Evolutionary conservation across 2,329 filamentous ascomycete species (phyloP).

Genomic region (Paecilomyces sp.): DNA sequence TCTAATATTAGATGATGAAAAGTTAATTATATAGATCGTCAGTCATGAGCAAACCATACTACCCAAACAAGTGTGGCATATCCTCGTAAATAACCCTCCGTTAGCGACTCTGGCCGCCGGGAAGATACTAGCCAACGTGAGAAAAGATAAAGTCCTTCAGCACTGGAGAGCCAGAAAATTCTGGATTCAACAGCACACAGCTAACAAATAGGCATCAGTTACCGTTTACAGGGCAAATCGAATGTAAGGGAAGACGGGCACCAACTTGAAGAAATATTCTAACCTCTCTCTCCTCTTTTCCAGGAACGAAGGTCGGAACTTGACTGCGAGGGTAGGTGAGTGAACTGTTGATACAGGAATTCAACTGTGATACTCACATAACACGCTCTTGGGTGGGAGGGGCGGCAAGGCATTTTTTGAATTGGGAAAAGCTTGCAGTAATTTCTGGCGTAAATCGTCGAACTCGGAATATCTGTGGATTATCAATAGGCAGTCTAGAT

Average conservation of each 20-base stretch:
- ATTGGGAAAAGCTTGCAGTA: constrained; percentile 74
- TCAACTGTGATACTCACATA: constrained; percentile 52
- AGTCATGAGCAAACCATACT: not conserved
- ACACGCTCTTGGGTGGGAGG: constrained; percentile 82
- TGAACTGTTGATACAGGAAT: not conserved
- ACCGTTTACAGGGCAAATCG: not conserved
- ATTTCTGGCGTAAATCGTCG: constrained; percentile 66
- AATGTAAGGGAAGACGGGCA: constrained; percentile 9
- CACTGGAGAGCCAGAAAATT: constrained; percentile 86
- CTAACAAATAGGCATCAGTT: constrained; percentile 38
- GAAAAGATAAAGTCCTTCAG: constrained; percentile 82
- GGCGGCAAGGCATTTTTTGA: constrained; percentile 81
- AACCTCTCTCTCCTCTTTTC: constrained; percentile 76
- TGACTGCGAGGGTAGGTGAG: constrained; percentile 33
- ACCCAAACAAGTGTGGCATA: not conserved
- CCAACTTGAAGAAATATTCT: constrained; percentile 89
- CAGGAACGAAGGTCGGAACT: constrained; percentile 75
- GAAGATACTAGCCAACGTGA: not conserved
- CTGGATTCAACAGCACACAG: constrained; percentile 84
- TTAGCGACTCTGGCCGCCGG: no score
- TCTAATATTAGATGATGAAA: not conserved
- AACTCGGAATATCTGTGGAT: constrained; percentile 77
- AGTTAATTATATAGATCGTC: not conserved
- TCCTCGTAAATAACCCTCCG: not conserved
- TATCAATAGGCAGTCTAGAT: constrained; percentile 12